Evolutionary conservation across 208 protist genomes (phyloP).

Genomic region (Leishmania arabica): DNA sequence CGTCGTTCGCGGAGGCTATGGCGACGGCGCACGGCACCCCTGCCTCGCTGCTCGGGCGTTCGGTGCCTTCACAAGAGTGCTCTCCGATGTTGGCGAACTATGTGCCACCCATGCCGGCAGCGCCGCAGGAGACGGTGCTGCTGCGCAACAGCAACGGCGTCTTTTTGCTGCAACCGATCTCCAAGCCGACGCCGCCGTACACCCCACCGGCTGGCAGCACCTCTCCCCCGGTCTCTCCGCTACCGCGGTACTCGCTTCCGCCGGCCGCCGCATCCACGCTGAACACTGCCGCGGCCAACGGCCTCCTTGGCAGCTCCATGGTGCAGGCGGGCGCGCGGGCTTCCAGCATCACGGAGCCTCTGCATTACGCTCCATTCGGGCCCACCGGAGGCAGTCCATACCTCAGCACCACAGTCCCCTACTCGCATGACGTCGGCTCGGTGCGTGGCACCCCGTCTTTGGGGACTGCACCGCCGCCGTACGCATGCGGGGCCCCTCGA

Average conservation of each 20-base stretch:
- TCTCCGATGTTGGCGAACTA: constrained; percentile 66
- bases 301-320: constrained; percentile 37
- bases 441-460: constrained; percentile 42
- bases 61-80: constrained; percentile 43
- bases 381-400: constrained; percentile 29
- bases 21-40: constrained; percentile 39
- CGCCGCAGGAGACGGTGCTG: constrained; percentile 67
- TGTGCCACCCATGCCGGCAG: constrained; percentile 62
- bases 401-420: constrained; percentile 19
- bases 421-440: constrained; percentile 29
- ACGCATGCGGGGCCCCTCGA: constrained; percentile 14
- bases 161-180: constrained; percentile 71
- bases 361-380: constrained; percentile 32
- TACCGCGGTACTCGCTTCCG: constrained; percentile 77
- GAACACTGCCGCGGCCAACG: constrained; percentile 25
- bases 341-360: constrained; percentile 28
- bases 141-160: constrained; percentile 84
- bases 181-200: constrained; percentile 73
- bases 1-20: constrained; percentile 76
- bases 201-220: constrained; percentile 45
- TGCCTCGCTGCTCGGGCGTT: constrained; percentile 22
- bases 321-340: constrained; percentile 24
- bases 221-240: constrained; percentile 69
- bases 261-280: constrained; percentile 41
- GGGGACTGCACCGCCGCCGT: constrained; percentile 41